Percentiles rank a stretch among this genome's conserved stretches.
phyloP scores from a whole-genome alignment of 2,329 filamentous ascomycete genomes.

The Aspergillus calidoustus region DNA sequence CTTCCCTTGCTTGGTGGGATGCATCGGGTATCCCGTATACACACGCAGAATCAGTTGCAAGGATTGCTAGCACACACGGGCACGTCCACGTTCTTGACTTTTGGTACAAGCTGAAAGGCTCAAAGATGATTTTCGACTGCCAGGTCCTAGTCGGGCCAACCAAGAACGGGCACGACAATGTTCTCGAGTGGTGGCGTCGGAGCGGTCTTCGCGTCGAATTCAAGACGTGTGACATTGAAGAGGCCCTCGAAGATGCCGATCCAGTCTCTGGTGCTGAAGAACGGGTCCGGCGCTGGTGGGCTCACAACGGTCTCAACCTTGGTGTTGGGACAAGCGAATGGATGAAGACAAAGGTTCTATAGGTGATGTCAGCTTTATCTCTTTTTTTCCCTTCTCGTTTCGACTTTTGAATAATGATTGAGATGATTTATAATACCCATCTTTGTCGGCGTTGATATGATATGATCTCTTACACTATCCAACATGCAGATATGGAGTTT shows the following conservation, averaged over 20 bases:
- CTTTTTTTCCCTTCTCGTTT: background rate
- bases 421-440: conserved; percentile 21
- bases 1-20: conserved; percentile 87
- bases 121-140: conserved; percentile 79
- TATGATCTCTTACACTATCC: conserved; percentile 2
- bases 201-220: conserved; percentile 79
- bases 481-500: conserved; percentile 4
- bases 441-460: conserved; percentile 15
- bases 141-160: conserved; percentile 86
- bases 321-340: conserved; percentile 84
- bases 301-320: conserved; percentile 77
- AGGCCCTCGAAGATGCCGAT: conserved; percentile 82
- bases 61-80: conserved; percentile 82
- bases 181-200: conserved; percentile 90
- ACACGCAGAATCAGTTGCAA: conserved; percentile 80
- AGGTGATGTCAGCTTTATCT: background rate
- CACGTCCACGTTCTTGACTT: conserved; percentile 82
- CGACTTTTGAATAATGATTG: conserved; percentile 2
- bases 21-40: conserved; percentile 77
- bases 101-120: conserved; percentile 76
- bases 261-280: conserved; percentile 69
- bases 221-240: conserved; percentile 93
- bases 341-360: conserved; percentile 81
- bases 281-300: conserved; percentile 84
- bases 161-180: conserved; percentile 79